A percentile compares a stretch with the other conserved stretches of the same genome.
Evolutionary conservation across 1,284 basidiomycete genomes (phyloP).

Genomic region (Pterula multifida): DNA sequence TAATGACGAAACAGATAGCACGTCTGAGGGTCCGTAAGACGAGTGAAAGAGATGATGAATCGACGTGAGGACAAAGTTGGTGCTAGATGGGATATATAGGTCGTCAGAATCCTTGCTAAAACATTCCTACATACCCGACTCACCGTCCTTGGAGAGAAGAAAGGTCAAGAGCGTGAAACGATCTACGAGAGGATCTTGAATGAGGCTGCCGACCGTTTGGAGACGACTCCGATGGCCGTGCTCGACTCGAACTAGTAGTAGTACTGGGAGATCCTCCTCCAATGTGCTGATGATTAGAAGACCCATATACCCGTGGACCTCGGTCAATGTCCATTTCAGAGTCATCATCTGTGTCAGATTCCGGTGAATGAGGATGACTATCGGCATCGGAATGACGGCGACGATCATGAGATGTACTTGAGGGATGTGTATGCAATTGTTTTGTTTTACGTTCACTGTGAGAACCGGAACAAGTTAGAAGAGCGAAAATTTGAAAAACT

Average conservation of each 20-base stretch:
- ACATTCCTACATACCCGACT: too few species aligned
- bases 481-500: too few species aligned
- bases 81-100: constrained; percentile 22
- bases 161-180: background rate
- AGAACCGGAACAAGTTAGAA: background rate
- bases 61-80: constrained; percentile 45
- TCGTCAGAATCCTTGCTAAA: background rate
- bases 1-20: constrained; percentile 52
- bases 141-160: constrained; percentile 36
- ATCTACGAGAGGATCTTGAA: background rate
- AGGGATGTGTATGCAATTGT: too few species aligned
- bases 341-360: background rate
- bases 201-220: background rate
- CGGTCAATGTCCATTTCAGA: background rate
- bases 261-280: background rate
- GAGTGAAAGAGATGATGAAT: constrained; percentile 49
- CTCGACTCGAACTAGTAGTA: background rate
- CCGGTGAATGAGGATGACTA: too few species aligned
- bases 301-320: background rate
- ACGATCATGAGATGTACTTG: too few species aligned
- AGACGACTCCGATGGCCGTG: background rate
- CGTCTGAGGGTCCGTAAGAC: constrained; percentile 51
- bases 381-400: too few species aligned
- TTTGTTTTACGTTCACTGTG: background rate
- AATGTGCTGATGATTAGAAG: background rate